Percentiles rank a stretch among this genome's conserved stretches.
Conservation (phyloP, 768 basidiomycete genomes). For the Auricularia auricula-judae region DNA sequence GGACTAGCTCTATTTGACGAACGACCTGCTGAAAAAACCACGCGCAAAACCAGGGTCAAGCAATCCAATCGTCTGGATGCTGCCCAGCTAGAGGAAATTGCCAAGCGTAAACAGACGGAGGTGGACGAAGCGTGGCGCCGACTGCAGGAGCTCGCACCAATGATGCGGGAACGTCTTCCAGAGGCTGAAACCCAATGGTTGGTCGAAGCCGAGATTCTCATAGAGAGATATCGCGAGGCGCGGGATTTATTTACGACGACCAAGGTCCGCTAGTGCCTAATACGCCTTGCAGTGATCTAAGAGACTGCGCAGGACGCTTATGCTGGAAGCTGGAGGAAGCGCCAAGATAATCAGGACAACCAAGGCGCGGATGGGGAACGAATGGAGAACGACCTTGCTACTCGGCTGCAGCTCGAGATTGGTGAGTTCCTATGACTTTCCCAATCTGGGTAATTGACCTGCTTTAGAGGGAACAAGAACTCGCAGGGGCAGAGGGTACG, state of each 20-base stretch:
- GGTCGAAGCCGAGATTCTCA: slow-evolving; percentile 69
- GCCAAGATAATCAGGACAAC: background rate
- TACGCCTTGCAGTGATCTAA: background rate
- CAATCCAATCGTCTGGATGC: slow-evolving; percentile 39
- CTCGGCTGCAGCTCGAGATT: slow-evolving; percentile 63
- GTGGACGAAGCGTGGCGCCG: slow-evolving; percentile 46
- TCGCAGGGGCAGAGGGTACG: slow-evolving; percentile 26
- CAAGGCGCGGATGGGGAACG: slow-evolving; percentile 30
- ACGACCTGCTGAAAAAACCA: slow-evolving; percentile 11
- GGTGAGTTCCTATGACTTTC: slow-evolving; percentile 28
- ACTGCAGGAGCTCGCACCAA: slow-evolving; percentile 52
- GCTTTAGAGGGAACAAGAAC: slow-evolving; percentile 46
- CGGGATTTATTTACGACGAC: slow-evolving; percentile 71
- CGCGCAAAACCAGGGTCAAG: slow-evolving; percentile 27
- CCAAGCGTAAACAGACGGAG: slow-evolving; percentile 55
- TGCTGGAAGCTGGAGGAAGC: too few relatives aligned
- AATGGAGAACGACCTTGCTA: slow-evolving; percentile 62
- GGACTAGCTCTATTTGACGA: slow-evolving; percentile 51
- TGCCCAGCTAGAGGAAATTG: slow-evolving; percentile 51
- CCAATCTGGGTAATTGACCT: background rate
- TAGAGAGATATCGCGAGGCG: slow-evolving; percentile 85
- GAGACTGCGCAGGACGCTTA: too few relatives aligned
- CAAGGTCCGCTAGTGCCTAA: slow-evolving; percentile 35
- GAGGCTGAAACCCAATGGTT: slow-evolving; percentile 66
- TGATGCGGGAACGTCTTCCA: slow-evolving; percentile 34